Evolutionary conservation across 768 basidiomycete genomes (phyloP).

Genomic region (Panaeolus papilionaceus): DNA sequence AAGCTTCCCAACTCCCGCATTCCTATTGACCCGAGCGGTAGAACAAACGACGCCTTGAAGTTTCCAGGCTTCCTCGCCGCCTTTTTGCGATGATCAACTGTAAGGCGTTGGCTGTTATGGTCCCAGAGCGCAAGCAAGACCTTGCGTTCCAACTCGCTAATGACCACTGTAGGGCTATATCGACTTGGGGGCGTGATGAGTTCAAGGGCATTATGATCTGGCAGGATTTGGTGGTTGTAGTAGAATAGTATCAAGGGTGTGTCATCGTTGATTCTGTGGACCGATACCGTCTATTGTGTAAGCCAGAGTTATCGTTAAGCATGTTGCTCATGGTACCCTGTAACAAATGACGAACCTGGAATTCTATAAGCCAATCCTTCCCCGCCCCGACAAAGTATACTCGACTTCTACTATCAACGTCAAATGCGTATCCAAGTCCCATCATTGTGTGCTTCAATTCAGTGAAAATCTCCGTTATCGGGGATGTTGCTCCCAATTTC

Average conservation of each 20-base stretch:
- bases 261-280: neutral
- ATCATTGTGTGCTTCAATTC: conserved; percentile 1
- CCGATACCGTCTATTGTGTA: neutral
- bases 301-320: no score
- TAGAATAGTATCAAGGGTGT: neutral
- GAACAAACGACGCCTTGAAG: neutral
- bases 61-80: neutral
- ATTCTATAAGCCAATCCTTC: neutral
- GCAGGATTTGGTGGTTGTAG: neutral
- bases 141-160: neutral
- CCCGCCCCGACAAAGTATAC: neutral
- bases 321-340: no score
- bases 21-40: neutral
- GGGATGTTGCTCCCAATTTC: neutral
- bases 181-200: neutral
- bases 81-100: neutral
- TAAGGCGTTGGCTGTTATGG: neutral
- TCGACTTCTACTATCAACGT: neutral
- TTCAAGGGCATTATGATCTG: neutral
- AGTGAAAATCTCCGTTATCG: neutral
- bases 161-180: neutral
- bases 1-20: neutral
- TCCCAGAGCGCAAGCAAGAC: neutral
- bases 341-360: neutral
- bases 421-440: neutral